Conservation (phyloP, 2,329 filamentous ascomycete species). For the Hypoxylon sp. region DNA sequence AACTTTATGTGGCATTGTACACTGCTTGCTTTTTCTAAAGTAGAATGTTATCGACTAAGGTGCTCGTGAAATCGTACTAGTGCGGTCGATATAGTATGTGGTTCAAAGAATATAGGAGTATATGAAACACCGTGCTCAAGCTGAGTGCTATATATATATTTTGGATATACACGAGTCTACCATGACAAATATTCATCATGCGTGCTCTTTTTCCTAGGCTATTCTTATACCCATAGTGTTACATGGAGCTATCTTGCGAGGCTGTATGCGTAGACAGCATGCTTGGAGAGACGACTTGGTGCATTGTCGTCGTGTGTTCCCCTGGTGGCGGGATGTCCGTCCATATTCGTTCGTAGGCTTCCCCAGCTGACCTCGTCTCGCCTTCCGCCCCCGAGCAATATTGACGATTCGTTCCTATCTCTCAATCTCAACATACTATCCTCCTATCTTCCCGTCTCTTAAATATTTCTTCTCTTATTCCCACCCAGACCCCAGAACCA, state of each 20-base stretch:
- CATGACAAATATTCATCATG: not conserved
- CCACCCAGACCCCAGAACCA: not conserved
- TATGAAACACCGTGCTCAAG: not conserved
- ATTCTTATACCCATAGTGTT: not conserved
- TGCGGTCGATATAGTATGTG: no score
- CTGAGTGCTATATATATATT: not conserved
- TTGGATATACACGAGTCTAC: not conserved
- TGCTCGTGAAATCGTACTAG: no score
- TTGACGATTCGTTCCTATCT: not conserved
- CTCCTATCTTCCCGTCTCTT: not conserved
- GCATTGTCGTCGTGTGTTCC: not conserved
- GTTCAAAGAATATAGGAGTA: no score
- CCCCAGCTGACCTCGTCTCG: not conserved
- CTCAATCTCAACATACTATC: not conserved
- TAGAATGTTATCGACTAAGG: no score
- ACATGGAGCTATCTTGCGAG: not conserved
- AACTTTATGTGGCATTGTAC: no score
- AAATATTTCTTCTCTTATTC: not conserved
- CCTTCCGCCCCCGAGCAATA: not conserved
- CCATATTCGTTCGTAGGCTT: not conserved
- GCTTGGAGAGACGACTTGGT: not conserved
- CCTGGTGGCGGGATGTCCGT: not conserved
- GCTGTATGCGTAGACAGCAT: not conserved
- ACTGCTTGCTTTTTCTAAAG: no score
- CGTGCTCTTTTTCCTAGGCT: not conserved